Evolutionary conservation across 1,284 basidiomycete genomes (phyloP).

Genomic region (Calocybe gambosa): DNA sequence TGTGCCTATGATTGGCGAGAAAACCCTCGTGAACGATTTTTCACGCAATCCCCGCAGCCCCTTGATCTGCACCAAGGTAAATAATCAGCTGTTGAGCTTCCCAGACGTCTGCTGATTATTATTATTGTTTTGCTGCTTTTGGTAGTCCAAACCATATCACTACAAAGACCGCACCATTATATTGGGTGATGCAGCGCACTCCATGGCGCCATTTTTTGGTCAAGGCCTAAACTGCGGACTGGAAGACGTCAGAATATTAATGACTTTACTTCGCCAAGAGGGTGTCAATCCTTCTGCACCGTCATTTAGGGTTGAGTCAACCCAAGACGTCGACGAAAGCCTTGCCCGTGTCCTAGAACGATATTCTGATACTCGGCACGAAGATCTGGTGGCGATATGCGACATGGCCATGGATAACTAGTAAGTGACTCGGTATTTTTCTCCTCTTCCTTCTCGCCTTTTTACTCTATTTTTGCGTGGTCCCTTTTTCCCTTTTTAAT

Average conservation of each 20-base stretch:
- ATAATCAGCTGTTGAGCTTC: constrained; percentile 20
- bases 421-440: constrained; percentile 44
- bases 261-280: constrained; percentile 67
- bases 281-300: constrained; percentile 43
- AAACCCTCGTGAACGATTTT: constrained; percentile 72
- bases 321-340: constrained; percentile 43
- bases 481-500: constrained; percentile 11
- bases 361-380: constrained; percentile 79
- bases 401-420: constrained; percentile 95
- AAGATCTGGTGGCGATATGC: constrained; percentile 86
- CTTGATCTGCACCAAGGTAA: constrained; percentile 87
- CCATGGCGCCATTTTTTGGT: constrained; percentile 98
- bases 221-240: constrained; percentile 98
- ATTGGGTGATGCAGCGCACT: constrained; percentile 92
- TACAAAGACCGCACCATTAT: constrained; percentile 86
- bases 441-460: background rate
- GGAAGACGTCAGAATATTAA: constrained; percentile 92
- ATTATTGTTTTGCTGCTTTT: constrained; percentile 15
- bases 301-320: constrained; percentile 24
- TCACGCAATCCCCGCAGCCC: constrained; percentile 80
- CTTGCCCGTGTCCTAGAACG: constrained; percentile 64
- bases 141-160: constrained; percentile 81
- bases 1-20: constrained; percentile 75
- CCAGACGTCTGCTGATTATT: constrained; percentile 16
- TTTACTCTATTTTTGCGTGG: constrained; percentile 1